Evolutionary conservation across 805 yeast species (phyloP).

Genomic region (Ogataea chonburiensis): DNA sequence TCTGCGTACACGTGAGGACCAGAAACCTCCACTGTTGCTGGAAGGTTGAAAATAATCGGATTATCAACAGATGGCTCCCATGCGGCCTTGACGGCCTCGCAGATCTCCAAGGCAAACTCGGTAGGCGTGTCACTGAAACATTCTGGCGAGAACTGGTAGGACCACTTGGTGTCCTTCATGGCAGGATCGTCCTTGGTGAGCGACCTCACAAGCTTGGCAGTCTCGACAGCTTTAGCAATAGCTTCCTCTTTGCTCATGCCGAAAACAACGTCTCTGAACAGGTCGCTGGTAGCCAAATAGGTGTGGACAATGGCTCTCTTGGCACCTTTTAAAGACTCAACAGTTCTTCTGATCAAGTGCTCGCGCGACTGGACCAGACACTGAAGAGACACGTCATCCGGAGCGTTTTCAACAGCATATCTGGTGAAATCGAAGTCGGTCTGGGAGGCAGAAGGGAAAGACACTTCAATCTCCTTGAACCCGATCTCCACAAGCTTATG

Average conservation of each 20-base stretch:
- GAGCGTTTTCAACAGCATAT: slow-evolving; percentile 75
- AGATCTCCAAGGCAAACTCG: slow-evolving; percentile 70
- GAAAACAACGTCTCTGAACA: slow-evolving; percentile 73
- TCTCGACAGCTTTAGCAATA: slow-evolving; percentile 64
- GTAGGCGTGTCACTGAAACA: slow-evolving; percentile 73
- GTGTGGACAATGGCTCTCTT: slow-evolving; percentile 70
- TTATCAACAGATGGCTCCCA: slow-evolving; percentile 78
- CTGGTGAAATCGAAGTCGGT: slow-evolving; percentile 81
- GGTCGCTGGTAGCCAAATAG: slow-evolving; percentile 73
- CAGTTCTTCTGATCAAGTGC: slow-evolving; percentile 68
- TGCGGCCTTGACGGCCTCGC: slow-evolving; percentile 75
- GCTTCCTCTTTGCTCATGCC: slow-evolving; percentile 71
- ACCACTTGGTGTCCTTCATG: slow-evolving; percentile 63
- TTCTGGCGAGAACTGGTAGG: slow-evolving; percentile 76
- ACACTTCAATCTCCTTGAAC: slow-evolving; percentile 77
- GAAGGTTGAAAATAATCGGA: slow-evolving; percentile 75
- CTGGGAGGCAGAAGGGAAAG: slow-evolving; percentile 80
- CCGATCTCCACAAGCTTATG: slow-evolving; percentile 71
- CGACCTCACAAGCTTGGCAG: slow-evolving; percentile 63
- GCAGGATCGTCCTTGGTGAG: slow-evolving; percentile 74
- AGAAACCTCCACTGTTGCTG: slow-evolving; percentile 79
- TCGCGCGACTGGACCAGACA: slow-evolving; percentile 78
- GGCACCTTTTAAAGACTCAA: slow-evolving; percentile 71
- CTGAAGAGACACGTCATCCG: slow-evolving; percentile 71
- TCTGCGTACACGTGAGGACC: slow-evolving; percentile 77